These are phyloP conservation scores for Pleurotus platypus DNA, from an alignment of 768 basidiomycete species.

Conservation along the genomic window DNA sequence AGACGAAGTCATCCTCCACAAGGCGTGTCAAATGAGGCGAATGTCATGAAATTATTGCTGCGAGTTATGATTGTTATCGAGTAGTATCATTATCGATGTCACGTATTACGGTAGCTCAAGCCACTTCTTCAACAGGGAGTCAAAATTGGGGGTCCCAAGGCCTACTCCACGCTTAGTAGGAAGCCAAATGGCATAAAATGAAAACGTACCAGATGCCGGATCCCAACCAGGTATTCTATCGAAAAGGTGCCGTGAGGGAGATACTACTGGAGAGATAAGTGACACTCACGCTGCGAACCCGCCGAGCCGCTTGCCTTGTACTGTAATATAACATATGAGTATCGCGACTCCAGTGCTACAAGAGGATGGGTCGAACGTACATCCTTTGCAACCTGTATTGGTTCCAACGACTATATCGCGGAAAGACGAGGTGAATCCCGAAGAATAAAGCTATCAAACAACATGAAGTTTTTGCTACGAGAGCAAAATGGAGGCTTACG, in stretches of 20 bases:
- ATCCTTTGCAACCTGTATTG: conserved; percentile 43
- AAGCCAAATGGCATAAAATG: neutral
- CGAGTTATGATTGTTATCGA: no score
- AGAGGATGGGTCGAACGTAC: conserved; percentile 15
- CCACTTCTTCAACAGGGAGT: conserved; percentile 34
- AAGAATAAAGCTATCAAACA: conserved; percentile 23
- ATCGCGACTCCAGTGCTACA: neutral
- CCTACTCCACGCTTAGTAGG: neutral
- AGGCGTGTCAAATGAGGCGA: no score
- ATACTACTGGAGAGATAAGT: neutral
- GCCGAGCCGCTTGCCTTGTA: conserved; percentile 26
- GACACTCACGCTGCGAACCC: conserved; percentile 31
- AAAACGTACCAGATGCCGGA: conserved; percentile 32
- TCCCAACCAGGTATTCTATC: conserved; percentile 36
- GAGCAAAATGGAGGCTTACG: conserved; percentile 17
- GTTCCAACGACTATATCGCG: conserved; percentile 39
- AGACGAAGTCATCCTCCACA: no score
- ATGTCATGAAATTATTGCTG: no score
- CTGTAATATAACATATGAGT: conserved; percentile 12
- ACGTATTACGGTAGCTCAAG: conserved; percentile 26
- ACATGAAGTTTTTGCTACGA: neutral
- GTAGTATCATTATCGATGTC: neutral
- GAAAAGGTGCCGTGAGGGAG: neutral
- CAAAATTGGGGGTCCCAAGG: conserved; percentile 43
- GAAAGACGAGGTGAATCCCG: conserved; percentile 27